Evolutionary conservation across 1,284 basidiomycete species (phyloP).

Genomic region (Porogramme epimiltina): DNA sequence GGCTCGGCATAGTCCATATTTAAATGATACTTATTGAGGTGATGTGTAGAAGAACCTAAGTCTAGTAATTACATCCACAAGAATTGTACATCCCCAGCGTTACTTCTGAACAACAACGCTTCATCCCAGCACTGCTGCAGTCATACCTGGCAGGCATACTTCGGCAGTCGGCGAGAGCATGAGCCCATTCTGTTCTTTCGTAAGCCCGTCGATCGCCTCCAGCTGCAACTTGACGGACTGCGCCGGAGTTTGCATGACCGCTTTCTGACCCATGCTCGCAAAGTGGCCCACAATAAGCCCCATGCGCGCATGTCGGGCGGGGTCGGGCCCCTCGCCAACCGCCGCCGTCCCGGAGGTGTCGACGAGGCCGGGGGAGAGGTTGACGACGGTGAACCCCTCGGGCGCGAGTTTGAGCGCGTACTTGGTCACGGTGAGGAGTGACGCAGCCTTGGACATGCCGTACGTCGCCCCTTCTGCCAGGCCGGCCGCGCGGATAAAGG

Average conservation of each 20-base stretch:
- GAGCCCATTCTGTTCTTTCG: conserved; percentile 32
- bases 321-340: background rate
- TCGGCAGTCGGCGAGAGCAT: too few relatives aligned
- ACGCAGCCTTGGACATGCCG: conserved; percentile 37
- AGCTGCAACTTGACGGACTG: conserved; percentile 33
- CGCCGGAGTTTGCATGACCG: conserved; percentile 29
- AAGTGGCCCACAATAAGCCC: conserved; percentile 9
- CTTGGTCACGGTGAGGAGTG: conserved; percentile 42
- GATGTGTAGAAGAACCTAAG: too few relatives aligned
- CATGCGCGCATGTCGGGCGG: background rate
- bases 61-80: too few relatives aligned
- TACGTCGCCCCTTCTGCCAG: conserved; percentile 29
- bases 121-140: too few relatives aligned
- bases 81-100: too few relatives aligned
- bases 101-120: too few relatives aligned
- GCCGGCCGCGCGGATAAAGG: conserved; percentile 23
- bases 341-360: conserved; percentile 24
- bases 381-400: conserved; percentile 40
- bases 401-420: conserved; percentile 36
- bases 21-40: too few relatives aligned
- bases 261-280: too few relatives aligned
- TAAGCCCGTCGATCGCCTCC: conserved; percentile 28
- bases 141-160: too few relatives aligned
- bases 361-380: conserved; percentile 40
- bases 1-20: too few relatives aligned